Conservation (phyloP, 768 basidiomycete species). For the Coprinellus micaceus region DNA sequence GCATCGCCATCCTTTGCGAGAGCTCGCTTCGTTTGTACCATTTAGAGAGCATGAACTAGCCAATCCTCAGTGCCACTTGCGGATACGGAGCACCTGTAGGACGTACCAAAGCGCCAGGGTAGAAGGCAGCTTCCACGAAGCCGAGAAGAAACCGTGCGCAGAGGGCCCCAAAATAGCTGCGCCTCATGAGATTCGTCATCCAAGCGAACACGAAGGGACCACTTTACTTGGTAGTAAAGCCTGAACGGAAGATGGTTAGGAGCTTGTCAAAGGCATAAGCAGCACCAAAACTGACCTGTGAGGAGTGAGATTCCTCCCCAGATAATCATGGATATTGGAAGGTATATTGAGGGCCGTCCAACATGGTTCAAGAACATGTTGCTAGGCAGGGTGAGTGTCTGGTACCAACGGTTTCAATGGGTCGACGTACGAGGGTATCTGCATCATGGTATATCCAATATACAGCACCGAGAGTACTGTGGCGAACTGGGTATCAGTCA, state of each 20-base stretch:
- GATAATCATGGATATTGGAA: constrained; percentile 57
- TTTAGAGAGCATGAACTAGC: constrained; percentile 52
- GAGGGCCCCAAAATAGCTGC: constrained; percentile 61
- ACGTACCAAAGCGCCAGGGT: constrained; percentile 56
- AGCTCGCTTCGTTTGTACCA: constrained; percentile 76
- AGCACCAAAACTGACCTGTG: constrained; percentile 35
- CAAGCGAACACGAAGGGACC: not conserved
- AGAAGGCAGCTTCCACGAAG: constrained; percentile 68
- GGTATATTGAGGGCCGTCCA: constrained; percentile 61
- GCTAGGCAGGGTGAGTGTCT: constrained; percentile 32
- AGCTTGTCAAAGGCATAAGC: not conserved
- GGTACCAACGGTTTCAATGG: not conserved
- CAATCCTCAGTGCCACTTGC: not conserved
- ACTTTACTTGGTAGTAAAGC: constrained; percentile 38
- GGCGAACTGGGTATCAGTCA: constrained; percentile 58
- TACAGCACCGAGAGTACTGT: constrained; percentile 61
- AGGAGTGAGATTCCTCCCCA: constrained; percentile 59
- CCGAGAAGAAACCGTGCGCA: constrained; percentile 75
- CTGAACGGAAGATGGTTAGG: constrained; percentile 17
- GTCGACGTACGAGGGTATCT: constrained; percentile 55
- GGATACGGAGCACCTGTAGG: constrained; percentile 3
- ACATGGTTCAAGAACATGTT: constrained; percentile 67
- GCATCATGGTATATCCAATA: constrained; percentile 69
- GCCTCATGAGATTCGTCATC: not conserved
- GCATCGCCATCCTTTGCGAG: constrained; percentile 61